These are phyloP conservation scores for Cyphellophora attinorum DNA, from an alignment of 2,329 filamentous ascomycete genomes.

Conservation along the genomic window DNA sequence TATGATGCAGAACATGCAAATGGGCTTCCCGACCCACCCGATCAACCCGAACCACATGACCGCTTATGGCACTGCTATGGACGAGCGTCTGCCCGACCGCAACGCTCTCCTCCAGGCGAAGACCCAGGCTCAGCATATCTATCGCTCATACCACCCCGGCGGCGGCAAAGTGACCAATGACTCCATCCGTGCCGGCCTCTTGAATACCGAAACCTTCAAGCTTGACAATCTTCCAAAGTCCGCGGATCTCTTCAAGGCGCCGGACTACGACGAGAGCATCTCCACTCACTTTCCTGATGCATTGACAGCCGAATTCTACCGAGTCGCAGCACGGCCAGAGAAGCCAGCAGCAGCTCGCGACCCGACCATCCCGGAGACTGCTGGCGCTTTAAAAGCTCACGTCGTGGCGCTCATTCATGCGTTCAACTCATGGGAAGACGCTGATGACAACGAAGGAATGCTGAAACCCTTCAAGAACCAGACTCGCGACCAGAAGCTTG, in stretches of 20 bases:
- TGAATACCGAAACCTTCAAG: not conserved
- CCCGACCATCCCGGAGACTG: slow-evolving; percentile 19
- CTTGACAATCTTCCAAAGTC: not conserved
- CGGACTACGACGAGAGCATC: too few relatives aligned
- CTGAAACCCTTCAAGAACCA: slow-evolving; percentile 22
- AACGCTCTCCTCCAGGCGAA: too few relatives aligned
- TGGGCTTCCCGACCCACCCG: too few relatives aligned
- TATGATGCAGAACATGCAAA: too few relatives aligned
- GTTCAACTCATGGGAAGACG: slow-evolving; percentile 21
- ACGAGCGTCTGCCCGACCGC: too few relatives aligned
- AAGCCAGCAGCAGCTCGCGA: slow-evolving; percentile 14
- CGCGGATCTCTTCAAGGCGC: too few relatives aligned
- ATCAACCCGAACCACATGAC: too few relatives aligned
- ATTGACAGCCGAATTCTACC: slow-evolving; percentile 6
- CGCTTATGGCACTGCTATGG: too few relatives aligned
- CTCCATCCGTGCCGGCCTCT: not conserved
- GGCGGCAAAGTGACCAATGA: not conserved
- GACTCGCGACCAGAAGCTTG: slow-evolving; percentile 16
- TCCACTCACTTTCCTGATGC: not conserved
- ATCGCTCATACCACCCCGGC: not conserved
- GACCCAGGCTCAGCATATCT: too few relatives aligned
- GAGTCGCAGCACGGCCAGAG: slow-evolving; percentile 5
- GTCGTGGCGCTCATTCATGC: slow-evolving; percentile 23
- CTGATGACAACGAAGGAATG: slow-evolving; percentile 24
- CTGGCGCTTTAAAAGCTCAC: slow-evolving; percentile 17